Evolutionary conservation across 192 early-diverging fungal species (phyloP).

Genomic region (Coemansia sp.): DNA sequence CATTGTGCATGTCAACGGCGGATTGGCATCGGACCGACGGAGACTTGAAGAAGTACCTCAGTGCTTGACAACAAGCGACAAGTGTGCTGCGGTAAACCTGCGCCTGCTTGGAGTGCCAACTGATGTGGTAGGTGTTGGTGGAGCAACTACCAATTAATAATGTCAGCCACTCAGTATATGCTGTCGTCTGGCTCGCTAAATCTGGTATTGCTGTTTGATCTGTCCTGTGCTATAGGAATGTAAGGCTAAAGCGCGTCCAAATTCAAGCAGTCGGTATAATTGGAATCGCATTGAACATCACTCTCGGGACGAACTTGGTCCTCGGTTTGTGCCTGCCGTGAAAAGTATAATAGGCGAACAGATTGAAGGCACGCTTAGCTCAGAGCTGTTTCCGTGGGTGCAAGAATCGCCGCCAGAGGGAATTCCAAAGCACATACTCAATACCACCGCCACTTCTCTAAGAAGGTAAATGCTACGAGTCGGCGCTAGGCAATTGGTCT

Average conservation of each 20-base stretch:
- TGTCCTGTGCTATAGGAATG: not conserved
- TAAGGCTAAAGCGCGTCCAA: not conserved
- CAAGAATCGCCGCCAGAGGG: constrained; percentile 18
- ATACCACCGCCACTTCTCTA: constrained; percentile 28
- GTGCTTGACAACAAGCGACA: constrained; percentile 40
- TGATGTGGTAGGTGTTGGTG: constrained; percentile 25
- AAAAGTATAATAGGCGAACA: constrained; percentile 30
- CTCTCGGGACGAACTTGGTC: not conserved
- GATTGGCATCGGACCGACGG: constrained; percentile 28
- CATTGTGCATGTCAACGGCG: constrained; percentile 31
- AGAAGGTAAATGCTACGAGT: constrained; percentile 26
- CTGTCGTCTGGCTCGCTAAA: too few species aligned
- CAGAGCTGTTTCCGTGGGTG: constrained; percentile 38
- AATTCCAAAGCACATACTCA: constrained; percentile 26
- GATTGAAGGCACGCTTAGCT: constrained; percentile 6
- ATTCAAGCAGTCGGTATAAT: not conserved
- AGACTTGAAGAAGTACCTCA: constrained; percentile 43
- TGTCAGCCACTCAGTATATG: too few species aligned
- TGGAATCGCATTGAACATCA: constrained; percentile 1
- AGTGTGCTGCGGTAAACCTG: constrained; percentile 33
- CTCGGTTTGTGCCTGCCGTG: constrained; percentile 33
- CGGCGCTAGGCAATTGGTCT: too few species aligned
- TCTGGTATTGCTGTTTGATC: too few species aligned
- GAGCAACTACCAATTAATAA: too few species aligned
- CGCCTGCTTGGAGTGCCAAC: constrained; percentile 31